These are phyloP conservation scores for Calendula officinalis DNA, from an alignment of 129 eudicot genomes.

Conservation along the genomic window DNA sequence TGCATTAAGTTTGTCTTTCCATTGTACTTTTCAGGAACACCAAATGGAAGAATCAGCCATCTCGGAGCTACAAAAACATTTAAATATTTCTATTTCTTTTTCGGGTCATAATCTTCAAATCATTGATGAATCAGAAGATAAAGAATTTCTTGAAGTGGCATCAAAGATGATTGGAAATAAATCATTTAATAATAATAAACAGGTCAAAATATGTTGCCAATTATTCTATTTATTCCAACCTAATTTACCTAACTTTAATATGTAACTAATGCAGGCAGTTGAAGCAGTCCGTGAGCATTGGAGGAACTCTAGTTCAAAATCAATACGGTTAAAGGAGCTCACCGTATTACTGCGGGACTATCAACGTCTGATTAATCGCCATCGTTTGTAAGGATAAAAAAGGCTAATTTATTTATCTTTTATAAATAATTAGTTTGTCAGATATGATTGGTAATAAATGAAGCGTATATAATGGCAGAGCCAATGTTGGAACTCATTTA, in stretches of 20 bases:
- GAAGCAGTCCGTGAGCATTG: constrained; percentile 81
- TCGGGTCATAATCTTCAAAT: constrained; percentile 40
- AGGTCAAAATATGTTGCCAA: constrained; percentile 34
- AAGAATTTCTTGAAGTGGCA: constrained; percentile 66
- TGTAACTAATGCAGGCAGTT: constrained; percentile 42
- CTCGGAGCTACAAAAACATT: constrained; percentile 55
- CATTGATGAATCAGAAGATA: constrained; percentile 66
- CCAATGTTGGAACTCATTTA: constrained; percentile 41
- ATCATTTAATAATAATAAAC: constrained; percentile 31
- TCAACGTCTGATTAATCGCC: constrained; percentile 68
- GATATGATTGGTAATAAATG: neutral
- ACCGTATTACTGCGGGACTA: constrained; percentile 77
- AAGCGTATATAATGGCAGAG: constrained; percentile 42
- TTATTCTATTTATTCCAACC: neutral
- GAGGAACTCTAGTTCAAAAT: constrained; percentile 51
- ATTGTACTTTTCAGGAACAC: constrained; percentile 51
- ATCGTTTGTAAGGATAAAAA: constrained; percentile 50
- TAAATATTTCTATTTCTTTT: constrained; percentile 44
- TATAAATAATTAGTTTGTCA: neutral
- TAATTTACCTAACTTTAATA: constrained; percentile 6
- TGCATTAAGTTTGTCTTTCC: constrained; percentile 1
- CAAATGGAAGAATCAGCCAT: constrained; percentile 48
- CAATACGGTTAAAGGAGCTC: constrained; percentile 74
- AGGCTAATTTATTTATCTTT: neutral
- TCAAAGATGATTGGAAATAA: constrained; percentile 40